These are phyloP conservation scores for Ogataea trehaloabstinens DNA, from an alignment of 805 yeast species.

Conservation along the genomic window DNA sequence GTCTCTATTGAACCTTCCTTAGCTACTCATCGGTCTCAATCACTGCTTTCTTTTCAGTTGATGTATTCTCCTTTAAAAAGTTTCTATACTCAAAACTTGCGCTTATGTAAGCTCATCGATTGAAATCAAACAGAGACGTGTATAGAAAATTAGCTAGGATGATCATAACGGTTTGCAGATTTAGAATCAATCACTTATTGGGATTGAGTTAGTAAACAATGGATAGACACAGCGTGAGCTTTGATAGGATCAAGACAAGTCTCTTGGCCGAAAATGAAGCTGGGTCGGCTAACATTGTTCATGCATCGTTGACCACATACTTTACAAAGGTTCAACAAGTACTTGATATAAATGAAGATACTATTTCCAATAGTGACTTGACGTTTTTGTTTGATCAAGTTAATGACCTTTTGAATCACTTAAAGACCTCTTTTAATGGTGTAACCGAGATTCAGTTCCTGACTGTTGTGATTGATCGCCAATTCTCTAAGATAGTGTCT, in stretches of 20 bases:
- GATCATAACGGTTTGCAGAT: too few relatives aligned
- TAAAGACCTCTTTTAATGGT: slow-evolving; percentile 18
- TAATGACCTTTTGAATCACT: slow-evolving; percentile 20
- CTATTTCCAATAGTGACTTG: slow-evolving; percentile 20
- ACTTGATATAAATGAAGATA: slow-evolving; percentile 6
- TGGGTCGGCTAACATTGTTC: slow-evolving; percentile 11
- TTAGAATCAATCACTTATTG: too few relatives aligned
- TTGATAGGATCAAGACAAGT: slow-evolving; percentile 16
- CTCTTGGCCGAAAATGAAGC: slow-evolving; percentile 14
- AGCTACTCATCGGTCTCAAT: too few relatives aligned
- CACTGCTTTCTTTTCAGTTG: too few relatives aligned
- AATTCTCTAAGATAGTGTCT: slow-evolving; percentile 24
- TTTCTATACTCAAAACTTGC: too few relatives aligned
- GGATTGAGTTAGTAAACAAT: too few relatives aligned
- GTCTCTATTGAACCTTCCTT: too few relatives aligned
- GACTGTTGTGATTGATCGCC: slow-evolving; percentile 23
- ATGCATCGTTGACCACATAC: slow-evolving; percentile 14
- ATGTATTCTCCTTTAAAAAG: too few relatives aligned
- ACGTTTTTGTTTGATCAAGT: slow-evolving; percentile 23
- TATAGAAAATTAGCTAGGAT: too few relatives aligned
- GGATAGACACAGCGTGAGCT: slow-evolving; percentile 15
- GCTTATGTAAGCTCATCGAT: too few relatives aligned
- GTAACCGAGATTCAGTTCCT: slow-evolving; percentile 23
- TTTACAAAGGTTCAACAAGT: slow-evolving; percentile 14
- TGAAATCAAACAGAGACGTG: too few relatives aligned